Evolutionary conservation across 1,284 basidiomycete species (phyloP), one percentile per base, ranked within the genome.

Genomic region (Malassezia nana): DNA sequence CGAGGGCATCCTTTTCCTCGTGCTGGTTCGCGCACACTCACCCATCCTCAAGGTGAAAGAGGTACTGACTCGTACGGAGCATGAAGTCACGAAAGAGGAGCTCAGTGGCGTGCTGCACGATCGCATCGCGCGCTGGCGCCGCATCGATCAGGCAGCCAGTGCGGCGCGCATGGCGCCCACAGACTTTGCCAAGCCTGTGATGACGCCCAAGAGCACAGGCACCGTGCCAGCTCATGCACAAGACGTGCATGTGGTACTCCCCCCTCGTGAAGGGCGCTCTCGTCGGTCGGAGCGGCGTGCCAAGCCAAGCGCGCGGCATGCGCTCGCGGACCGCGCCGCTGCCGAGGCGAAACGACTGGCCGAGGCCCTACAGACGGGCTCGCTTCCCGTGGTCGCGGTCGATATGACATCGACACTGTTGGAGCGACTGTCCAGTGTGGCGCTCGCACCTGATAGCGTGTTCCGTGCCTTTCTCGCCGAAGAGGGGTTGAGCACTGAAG

Each of bases 1-100:
- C 2, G 69, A 74, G 42, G 72, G 72, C 12, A 72, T 74, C 28
- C 41, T 66, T 18, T 57, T 71, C 48, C 58, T 74, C 4, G 64
- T 74, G 6, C 64, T 66, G 9, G 63, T 59, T 4, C 65, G 67
- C 18, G 55, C 67, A 2, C 59, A 65, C 24, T 60, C 59, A 10
- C 56, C 57, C 4, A 57, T 63, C 33, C 61, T 72, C 41, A 72
- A 73, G 44, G 64, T 74, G 33, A 65, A 66, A 31, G 58, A 63
- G 24, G 62, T 69, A 16, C 50, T 67, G 25, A 59, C 65, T 35
- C 52, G 64, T 4, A 59, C 55, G 3, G 69, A 72, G 46, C 65
- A 62, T 42, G 69, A 72, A 48, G 66, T 72, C 29, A 30, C 59
- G 24, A 46, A 58, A 1, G 58, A 69, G 30, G 67, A 70, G 35